Conservation (phyloP, 805 yeast genomes). For the Torulaspora gathmanii region DNA sequence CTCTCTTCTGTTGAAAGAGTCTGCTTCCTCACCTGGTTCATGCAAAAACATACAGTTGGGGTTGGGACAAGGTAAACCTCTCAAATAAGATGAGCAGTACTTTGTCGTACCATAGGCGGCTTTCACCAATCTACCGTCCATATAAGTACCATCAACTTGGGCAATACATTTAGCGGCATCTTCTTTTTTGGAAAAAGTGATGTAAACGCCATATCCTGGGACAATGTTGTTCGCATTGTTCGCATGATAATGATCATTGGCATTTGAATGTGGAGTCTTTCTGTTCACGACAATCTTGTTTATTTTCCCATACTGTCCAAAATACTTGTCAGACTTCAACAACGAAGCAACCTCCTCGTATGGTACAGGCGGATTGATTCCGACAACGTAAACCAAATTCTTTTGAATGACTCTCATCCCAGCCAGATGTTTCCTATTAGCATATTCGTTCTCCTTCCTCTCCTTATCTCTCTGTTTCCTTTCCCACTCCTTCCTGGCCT, state of each 20-base stretch:
- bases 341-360: constrained; percentile 81
- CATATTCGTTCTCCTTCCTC: constrained; percentile 80
- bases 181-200: constrained; percentile 86
- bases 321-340: constrained; percentile 83
- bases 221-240: constrained; percentile 40
- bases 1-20: constrained; percentile 74
- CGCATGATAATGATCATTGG: constrained; percentile 27
- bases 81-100: constrained; percentile 91
- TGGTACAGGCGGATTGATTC: constrained; percentile 69
- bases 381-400: constrained; percentile 93
- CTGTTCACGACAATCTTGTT: constrained; percentile 89
- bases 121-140: constrained; percentile 82
- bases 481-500: constrained; percentile 75
- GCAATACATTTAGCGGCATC: constrained; percentile 93
- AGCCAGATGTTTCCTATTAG: constrained; percentile 80
- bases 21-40: constrained; percentile 99
- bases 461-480: constrained; percentile 86
- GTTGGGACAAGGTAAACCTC: constrained; percentile 96
- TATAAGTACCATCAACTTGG: constrained; percentile 85
- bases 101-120: constrained; percentile 99
- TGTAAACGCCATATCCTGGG: constrained; percentile 91
- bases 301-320: constrained; percentile 98
- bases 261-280: constrained; percentile 44
- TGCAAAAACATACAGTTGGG: constrained; percentile 98
- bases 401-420: constrained; percentile 98